Evolutionary conservation across 2,329 filamentous ascomycete genomes (phyloP).

Genomic region (Rhynchosporium secalis): DNA sequence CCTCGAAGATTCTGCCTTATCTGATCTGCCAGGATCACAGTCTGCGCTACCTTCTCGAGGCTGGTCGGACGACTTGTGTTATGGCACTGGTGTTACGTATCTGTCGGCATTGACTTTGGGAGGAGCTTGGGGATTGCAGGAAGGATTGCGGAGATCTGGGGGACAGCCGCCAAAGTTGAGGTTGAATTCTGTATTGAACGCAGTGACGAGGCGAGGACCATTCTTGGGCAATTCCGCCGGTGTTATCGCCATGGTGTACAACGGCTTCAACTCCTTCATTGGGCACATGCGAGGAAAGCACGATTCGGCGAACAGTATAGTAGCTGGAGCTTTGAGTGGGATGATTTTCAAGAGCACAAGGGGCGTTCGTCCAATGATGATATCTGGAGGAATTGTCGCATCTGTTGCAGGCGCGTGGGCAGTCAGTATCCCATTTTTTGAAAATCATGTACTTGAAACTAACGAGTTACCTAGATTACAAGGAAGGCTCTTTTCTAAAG

Average conservation of each 20-base stretch:
- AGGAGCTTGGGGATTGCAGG: constrained; percentile 88
- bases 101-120: constrained; percentile 82
- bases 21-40: constrained; percentile 79
- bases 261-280: constrained; percentile 83
- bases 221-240: constrained; percentile 96
- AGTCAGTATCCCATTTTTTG: constrained; percentile 56
- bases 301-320: constrained; percentile 84
- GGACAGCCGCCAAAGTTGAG: constrained; percentile 82
- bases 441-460: constrained; percentile 20
- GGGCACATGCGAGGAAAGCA: constrained; percentile 81
- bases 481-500: constrained; percentile 51
- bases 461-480: constrained; percentile 44
- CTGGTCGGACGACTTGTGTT: constrained; percentile 97
- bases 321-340: constrained; percentile 82
- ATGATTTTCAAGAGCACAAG: constrained; percentile 97
- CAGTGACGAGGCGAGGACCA: constrained; percentile 86
- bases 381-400: constrained; percentile 87
- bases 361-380: constrained; percentile 87
- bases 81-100: constrained; percentile 94
- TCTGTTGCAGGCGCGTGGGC: constrained; percentile 85
- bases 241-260: constrained; percentile 95
- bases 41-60: constrained; percentile 91
- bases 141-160: constrained; percentile 80
- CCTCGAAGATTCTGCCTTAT: constrained; percentile 87
- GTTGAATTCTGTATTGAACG: constrained; percentile 92